Conservation (phyloP, 306 rosid genomes). For the Malus orientalis region DNA sequence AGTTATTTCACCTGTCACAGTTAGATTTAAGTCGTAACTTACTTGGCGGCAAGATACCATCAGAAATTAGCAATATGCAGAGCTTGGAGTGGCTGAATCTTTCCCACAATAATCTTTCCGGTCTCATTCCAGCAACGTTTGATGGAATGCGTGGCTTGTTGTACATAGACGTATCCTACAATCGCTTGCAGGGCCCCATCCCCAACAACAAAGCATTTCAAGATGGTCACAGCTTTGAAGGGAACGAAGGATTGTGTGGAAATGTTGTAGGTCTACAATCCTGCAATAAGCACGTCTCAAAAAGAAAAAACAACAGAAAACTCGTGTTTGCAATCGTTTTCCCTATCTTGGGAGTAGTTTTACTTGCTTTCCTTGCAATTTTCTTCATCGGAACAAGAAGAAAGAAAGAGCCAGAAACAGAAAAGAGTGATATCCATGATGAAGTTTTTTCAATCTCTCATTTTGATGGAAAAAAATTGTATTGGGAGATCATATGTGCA, state of each 20-base stretch:
- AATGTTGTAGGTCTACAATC: constrained; percentile 8
- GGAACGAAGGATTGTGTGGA: constrained; percentile 8
- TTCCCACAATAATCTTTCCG: constrained; percentile 2
- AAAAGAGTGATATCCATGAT: not conserved
- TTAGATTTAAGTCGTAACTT: constrained; percentile 3
- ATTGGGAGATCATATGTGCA: constrained; percentile 14
- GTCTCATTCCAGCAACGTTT: not conserved
- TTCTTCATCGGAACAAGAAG: not conserved
- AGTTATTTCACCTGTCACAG: not conserved
- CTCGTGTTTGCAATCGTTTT: not conserved
- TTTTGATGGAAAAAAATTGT: constrained; percentile 12
- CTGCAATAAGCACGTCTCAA: not conserved
- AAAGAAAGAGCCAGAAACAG: not conserved
- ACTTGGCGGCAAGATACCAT: not conserved
- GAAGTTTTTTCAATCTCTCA: not conserved
- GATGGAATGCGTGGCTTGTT: not conserved
- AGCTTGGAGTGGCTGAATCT: constrained; percentile 8
- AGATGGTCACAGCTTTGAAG: not conserved
- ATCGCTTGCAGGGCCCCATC: constrained; percentile 10
- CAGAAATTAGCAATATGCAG: not conserved
- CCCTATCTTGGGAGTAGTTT: not conserved
- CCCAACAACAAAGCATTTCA: constrained; percentile 11
- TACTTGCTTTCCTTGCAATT: not conserved
- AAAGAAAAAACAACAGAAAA: not conserved
- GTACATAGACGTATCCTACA: constrained; percentile 1